A percentile compares a stretch with the other conserved stretches of the same genome.
Conservation (phyloP, 2,329 filamentous ascomycete species). For the Remersonia thermophila region DNA sequence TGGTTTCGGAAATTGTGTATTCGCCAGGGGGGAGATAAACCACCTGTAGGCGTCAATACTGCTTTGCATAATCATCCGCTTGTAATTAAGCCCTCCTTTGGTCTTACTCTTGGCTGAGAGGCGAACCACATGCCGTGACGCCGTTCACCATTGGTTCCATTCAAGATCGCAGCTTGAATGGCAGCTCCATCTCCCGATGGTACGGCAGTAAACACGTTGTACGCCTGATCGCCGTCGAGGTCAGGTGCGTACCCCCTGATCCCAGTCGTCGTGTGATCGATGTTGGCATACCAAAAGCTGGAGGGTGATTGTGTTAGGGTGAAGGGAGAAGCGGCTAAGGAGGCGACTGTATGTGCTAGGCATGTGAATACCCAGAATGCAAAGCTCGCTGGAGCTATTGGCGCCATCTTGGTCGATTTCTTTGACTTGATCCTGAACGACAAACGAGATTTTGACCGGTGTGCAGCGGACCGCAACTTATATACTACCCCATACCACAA, state of each 20-base stretch:
- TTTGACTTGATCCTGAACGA: no score
- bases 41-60: constrained; percentile 18
- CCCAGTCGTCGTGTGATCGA: constrained; percentile 27
- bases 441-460: no score
- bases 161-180: constrained; percentile 29
- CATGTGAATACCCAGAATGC: no score
- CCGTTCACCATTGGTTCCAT: constrained; percentile 21
- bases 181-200: constrained; percentile 24
- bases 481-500: no score
- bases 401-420: no score
- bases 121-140: constrained; percentile 29
- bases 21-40: constrained; percentile 32
- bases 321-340: no score
- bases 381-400: no score
- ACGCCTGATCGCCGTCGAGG: constrained; percentile 25
- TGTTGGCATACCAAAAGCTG: constrained; percentile 30
- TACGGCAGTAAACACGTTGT: constrained; percentile 28
- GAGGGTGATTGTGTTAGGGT: constrained; percentile 1
- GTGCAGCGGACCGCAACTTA: no score
- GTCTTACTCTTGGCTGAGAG: constrained; percentile 27
- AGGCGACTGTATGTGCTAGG: no score
- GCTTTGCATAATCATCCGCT: background rate
- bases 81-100: background rate
- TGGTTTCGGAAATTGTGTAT: constrained; percentile 28
- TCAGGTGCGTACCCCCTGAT: constrained; percentile 29